Evolutionary conservation across 1,139 yeast genomes (phyloP), one percentile per base, ranked within the genome.

Genomic region (Pichia sp.): DNA sequence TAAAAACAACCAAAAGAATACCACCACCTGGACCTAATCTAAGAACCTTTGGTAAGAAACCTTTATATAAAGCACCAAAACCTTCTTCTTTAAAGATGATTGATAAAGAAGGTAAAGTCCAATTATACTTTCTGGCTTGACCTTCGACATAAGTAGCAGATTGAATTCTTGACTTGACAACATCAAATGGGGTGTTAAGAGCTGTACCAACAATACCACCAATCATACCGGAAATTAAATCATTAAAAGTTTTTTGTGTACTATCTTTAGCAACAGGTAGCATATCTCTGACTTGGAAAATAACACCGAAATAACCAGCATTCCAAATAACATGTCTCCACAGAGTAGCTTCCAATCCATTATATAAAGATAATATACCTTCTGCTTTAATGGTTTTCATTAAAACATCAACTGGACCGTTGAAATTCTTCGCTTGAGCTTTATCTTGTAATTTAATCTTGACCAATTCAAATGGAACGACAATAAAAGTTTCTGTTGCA

Each of bases 11-110:
- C 64, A 92, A 75, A 61, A 94, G 72, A 56, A 94, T 90, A 71
- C 98, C 98, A 64, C 98, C 99, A 61, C 98, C 98, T 50, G 98
- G 98, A 46, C 98, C 98, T 57, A 94, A 75, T 75, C 98, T 83
- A 64, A 92, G 75, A 27, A 94, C 97, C 74, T 94, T 94, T 56
- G 99, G 98, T 57, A 92, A 65, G 77, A 92, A 92, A 40, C 97
- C 97, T 70, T 86, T 90, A 68, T 88, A 88, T 49, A 90, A 75
- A 11, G 97, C 95, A 47, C 69, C 72, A 57, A 85, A 77, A 36
- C 96, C 97, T 72, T 90, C 97, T 67, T 92, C 98, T 63, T 74
- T 79, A 58, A 81, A 81, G 37, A 94, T 90, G 32, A 81, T 73
- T 42, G 73, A 64, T 50, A 92, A 71, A 5, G 95, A 77, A 38